A percentile compares a stretch with the other conserved stretches of the same genome.
Evolutionary conservation across 2,329 filamentous ascomycete genomes (phyloP).

Genomic region (Trichoderma harzianum): DNA sequence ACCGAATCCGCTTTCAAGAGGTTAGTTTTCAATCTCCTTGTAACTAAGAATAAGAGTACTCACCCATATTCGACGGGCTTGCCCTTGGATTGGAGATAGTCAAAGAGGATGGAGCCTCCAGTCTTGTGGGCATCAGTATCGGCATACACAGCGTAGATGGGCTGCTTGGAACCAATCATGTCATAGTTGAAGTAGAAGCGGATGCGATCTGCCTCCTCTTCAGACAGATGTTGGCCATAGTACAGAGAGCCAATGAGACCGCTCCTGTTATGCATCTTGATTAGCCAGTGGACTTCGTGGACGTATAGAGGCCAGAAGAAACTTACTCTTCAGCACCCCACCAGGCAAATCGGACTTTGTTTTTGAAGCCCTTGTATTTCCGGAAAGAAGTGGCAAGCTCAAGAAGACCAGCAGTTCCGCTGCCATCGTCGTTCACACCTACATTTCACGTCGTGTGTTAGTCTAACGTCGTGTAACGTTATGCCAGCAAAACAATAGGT

Average conservation of each 20-base stretch:
- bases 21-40: neutral
- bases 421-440: constrained; percentile 39
- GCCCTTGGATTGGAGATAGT: constrained; percentile 30
- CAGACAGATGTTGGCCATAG: constrained; percentile 37
- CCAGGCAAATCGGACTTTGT: constrained; percentile 41
- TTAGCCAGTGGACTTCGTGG: neutral
- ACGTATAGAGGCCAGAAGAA: neutral
- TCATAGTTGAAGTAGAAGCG: constrained; percentile 68
- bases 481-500: neutral
- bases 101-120: constrained; percentile 31
- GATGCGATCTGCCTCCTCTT: constrained; percentile 50
- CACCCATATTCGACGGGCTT: constrained; percentile 29
- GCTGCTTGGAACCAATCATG: constrained; percentile 57
- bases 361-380: constrained; percentile 35
- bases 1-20: constrained; percentile 29
- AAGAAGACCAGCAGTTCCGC: constrained; percentile 35
- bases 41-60: neutral
- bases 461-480: neutral
- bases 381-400: constrained; percentile 35
- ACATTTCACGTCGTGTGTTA: neutral
- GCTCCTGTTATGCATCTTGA: constrained; percentile 24
- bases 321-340: constrained; percentile 40
- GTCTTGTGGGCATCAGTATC: constrained; percentile 37
- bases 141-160: constrained; percentile 39
- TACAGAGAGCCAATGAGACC: constrained; percentile 44